Evolutionary conservation across 805 yeast genomes (phyloP), one percentile per base, ranked within the genome.

Genomic region (Barnettozyma wickerhamii): DNA sequence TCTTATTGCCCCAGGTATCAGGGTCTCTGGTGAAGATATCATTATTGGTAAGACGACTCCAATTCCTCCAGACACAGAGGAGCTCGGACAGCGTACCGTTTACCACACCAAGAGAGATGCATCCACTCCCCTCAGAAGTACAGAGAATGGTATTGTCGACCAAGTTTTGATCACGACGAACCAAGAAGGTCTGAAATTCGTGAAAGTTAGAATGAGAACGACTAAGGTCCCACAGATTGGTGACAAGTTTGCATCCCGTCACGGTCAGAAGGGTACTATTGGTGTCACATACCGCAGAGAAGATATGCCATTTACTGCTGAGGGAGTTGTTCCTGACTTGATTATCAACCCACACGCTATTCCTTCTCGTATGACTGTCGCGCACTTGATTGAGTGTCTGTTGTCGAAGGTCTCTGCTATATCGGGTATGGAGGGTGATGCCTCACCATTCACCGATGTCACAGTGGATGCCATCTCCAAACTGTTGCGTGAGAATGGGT

Each of bases 311-410:
- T 93, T 93, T 64, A 82, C 95, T 7, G 74, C 87, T 3, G 95
- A 91, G 64, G 99, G 99, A 64, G 66, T 91, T 61, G 97, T 91
- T 29, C 99, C 99, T 7, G 99, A 93, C 69, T 74, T 93, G 60
- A 88, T 93, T 58, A 93, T 93, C 63, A 93, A 93, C 65, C 99
- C 99, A 3, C 99, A 93, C 68, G 99, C 98, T 61, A 93, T 93
- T 77, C 99, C 99, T 53, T 93, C 99, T 43, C 97, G 99, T 77
- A 93, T 93, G 99, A 93, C 99, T 30, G 99, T 93, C 46, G 99
- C 99, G 37, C 98, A 93, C 74, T 83, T 93, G 73, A 91, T 93
- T 66, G 99, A 93, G 73, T 93, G 99, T 84, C 72, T 93, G 64
- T 72, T 93, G 55, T 84, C 95, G 37, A 93, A 93, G 68, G 98